Base-by-base conservation (phyloP, 441 rosid genomes). In the Pelargonium citronellum region DNA sequence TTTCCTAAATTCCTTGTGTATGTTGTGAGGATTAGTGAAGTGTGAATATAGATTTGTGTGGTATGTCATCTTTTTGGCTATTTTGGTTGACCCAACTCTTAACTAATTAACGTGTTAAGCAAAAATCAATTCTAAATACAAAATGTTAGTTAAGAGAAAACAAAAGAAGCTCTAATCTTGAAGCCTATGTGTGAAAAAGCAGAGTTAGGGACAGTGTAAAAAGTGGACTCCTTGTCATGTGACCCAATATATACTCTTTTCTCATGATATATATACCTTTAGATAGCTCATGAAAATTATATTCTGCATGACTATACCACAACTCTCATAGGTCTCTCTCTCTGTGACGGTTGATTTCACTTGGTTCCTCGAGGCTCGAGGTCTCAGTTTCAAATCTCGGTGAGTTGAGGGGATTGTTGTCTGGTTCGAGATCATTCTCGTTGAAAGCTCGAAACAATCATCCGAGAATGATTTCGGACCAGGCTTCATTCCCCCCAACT, bases 401-500 rank as follows among this genome's bases (percentile, higher is more conserved):
- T 6, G 41, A 67, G 87, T 80, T 83, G 87, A 68, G 87, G 87
- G 84, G 84, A 79, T 74, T 80, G 87, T 80, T 51, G 87, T 79
- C 86, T 85, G 89, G 84, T 79, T 77, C 89, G 89, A 85, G 74
- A 71, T 76, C 84, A 71, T 78, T 82, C 87, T 66, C 57, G 22
- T 65, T 41, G 44, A 24, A 60, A 71, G 17, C 37, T 69, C 9
- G 15, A 57, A 22, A 4, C 30, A 1, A 41, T 7, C 11, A 41
- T 41, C 44, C 2, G 11, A 7, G 83, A 73, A 73, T 76, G 87
- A 80, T 78, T 79, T 85, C 87, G 87, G 83, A 82, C 86, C 87
- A 83, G 89, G 82, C 87, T 80, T 83, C 89, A 85, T 85, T 83
- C 89, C 89, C 67, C 46, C 41, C 82, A 85, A 79, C 87, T 71